Evolutionary conservation across 2,329 filamentous ascomycete species (phyloP).

Genomic region (Diplodia scrobiculata): DNA sequence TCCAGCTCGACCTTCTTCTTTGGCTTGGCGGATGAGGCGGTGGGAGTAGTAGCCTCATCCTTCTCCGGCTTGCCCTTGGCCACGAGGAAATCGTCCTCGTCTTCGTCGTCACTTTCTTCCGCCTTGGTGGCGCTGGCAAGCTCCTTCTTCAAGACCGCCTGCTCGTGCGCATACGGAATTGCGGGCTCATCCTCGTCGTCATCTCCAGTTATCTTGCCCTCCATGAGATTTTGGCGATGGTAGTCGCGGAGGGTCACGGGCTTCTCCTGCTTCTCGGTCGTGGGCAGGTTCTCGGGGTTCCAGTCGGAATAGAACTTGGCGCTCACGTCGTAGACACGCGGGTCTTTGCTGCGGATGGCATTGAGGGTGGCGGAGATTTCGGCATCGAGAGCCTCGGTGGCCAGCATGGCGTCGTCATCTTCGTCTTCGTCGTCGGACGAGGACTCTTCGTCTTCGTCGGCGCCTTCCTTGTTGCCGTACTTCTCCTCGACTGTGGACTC

Average conservation of each 20-base stretch:
- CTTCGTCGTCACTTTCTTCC: conserved; percentile 51
- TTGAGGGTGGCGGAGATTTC: conserved; percentile 85
- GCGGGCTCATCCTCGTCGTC: conserved; percentile 61
- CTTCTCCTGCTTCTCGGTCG: conserved; percentile 67
- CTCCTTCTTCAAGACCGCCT: conserved; percentile 75
- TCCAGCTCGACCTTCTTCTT: conserved; percentile 54
- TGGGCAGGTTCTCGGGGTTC: conserved; percentile 54
- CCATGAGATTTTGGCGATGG: conserved; percentile 84
- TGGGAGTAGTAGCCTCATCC: neutral
- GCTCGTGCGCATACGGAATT: conserved; percentile 82
- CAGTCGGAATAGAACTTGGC: conserved; percentile 74
- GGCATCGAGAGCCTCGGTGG: conserved; percentile 79
- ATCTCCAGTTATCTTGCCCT: conserved; percentile 64
- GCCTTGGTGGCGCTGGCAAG: conserved; percentile 68
- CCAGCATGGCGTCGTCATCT: conserved; percentile 86
- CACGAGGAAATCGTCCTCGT: conserved; percentile 72
- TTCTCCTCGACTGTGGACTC: conserved; percentile 77
- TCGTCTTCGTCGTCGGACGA: conserved; percentile 66
- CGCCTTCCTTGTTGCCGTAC: conserved; percentile 63
- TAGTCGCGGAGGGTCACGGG: conserved; percentile 86
- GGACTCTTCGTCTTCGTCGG: conserved; percentile 60
- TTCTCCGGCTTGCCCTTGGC: conserved; percentile 58
- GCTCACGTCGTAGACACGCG: conserved; percentile 80
- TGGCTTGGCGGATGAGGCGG: conserved; percentile 39
- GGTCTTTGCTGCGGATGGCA: conserved; percentile 88